Conservation (phyloP, 192 early-diverging fungal genomes). For the Haplosporangium gracile region DNA sequence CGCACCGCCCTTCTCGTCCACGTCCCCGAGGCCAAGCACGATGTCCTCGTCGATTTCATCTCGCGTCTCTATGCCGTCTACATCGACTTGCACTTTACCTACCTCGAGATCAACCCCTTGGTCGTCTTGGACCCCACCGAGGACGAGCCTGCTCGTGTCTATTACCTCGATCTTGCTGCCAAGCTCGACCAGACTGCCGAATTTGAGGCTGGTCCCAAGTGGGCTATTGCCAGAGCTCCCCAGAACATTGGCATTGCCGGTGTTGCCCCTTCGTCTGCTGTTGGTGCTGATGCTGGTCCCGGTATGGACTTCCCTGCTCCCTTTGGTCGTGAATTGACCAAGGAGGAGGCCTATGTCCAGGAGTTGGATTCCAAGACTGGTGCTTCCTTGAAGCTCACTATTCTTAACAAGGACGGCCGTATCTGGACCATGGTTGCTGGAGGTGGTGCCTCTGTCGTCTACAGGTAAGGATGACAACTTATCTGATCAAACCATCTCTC, state of each 20-base stretch:
- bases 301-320: slow-evolving; percentile 97
- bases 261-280: slow-evolving; percentile 22
- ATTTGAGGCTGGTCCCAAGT: slow-evolving; percentile 94
- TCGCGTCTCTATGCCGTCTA: slow-evolving; percentile 94
- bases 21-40: slow-evolving; percentile 73
- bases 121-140: slow-evolving; percentile 83
- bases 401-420: slow-evolving; percentile 92
- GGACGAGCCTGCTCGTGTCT: slow-evolving; percentile 73
- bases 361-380: slow-evolving; percentile 98
- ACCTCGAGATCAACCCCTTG: slow-evolving; percentile 99
- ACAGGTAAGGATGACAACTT: slow-evolving; percentile 53
- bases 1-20: slow-evolving; percentile 74
- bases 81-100: slow-evolving; percentile 96
- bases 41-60: slow-evolving; percentile 90
- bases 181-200: slow-evolving; percentile 99
- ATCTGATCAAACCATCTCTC: not conserved
- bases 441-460: slow-evolving; percentile 97
- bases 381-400: slow-evolving; percentile 96
- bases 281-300: slow-evolving; percentile 76
- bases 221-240: slow-evolving; percentile 85
- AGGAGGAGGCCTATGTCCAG: slow-evolving; percentile 97
- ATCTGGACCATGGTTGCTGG: slow-evolving; percentile 99
- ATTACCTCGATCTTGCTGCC: slow-evolving; percentile 95
- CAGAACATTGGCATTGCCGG: slow-evolving; percentile 57
- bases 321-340: slow-evolving; percentile 94